Base-by-base conservation (phyloP, 768 basidiomycete genomes). In the Pleurotus citrinopileatus region DNA sequence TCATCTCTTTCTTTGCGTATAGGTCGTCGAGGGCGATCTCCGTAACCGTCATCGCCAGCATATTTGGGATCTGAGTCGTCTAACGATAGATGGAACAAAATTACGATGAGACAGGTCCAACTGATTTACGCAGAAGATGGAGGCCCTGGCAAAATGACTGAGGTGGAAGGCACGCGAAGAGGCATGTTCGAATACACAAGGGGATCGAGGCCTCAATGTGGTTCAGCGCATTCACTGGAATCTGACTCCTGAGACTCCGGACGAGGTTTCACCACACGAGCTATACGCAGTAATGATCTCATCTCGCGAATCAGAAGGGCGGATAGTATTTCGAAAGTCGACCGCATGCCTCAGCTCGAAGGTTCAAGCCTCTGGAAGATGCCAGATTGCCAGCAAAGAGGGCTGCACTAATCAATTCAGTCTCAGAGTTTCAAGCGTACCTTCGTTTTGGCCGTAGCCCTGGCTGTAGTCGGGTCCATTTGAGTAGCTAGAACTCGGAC, bases 1-100 rank as follows among this genome's bases (percentile, higher is more conserved):
- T 91, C 91, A 70, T 92, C 89, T 73, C 82, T 81, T 69, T 90
- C 88, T 67, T 87, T 87, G 60, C 86, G 85, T 44, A 74, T 62
- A 53, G 73, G 74, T 54, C 82, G 84, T 61, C 76, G 67, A 57
- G 70, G 69, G 59, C 71, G 71, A 55, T 48, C 40, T 51, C 67
- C 66, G 60, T 70, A 73, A 58, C 67, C 69, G 61, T 73, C 74
- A 61, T 79, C 81, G 57, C 80, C 80, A 65, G 78, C 81, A 71
- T 73, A 82, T 67, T 73, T 74, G 66, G 72, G 63, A 63, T 82
- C 83, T 70, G 79, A 65, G 61, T 71, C 83, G 80, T 88, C 84
- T 88, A 74, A 78, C 78, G 23, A 76, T 73, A 73, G 69, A 71
- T 66, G 69, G 75, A 72, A 76, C 71, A 63, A 69, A 68, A 65